phyloP scores from a whole-genome alignment of 2,329 filamentous ascomycete species.

The Thelonectria blattea region DNA sequence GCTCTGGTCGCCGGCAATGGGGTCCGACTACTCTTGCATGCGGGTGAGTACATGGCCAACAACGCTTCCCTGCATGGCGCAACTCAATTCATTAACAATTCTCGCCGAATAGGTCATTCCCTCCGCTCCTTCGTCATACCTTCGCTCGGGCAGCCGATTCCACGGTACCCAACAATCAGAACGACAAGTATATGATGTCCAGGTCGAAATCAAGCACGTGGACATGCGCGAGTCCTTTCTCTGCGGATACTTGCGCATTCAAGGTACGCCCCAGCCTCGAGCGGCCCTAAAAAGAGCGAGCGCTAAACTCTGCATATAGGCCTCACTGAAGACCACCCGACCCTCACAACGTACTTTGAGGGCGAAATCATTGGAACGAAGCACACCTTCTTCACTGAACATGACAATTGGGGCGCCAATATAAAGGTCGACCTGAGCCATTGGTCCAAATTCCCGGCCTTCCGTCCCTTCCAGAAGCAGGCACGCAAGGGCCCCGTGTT shows the following conservation, averaged over 20 bases:
- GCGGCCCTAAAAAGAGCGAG: not conserved
- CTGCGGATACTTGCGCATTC: conserved; percentile 93
- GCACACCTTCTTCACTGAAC: conserved; percentile 90
- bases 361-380: conserved; percentile 96
- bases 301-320: conserved; percentile 57
- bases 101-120: conserved; percentile 65
- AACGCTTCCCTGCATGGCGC: conserved; percentile 7
- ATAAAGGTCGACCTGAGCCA: conserved; percentile 92
- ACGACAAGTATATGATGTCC: conserved; percentile 89
- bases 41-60: conserved; percentile 40
- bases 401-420: conserved; percentile 88
- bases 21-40: conserved; percentile 45
- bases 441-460: conserved; percentile 89
- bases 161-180: conserved; percentile 92
- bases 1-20: conserved; percentile 46
- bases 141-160: conserved; percentile 88
- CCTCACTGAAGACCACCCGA: conserved; percentile 92
- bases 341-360: conserved; percentile 97
- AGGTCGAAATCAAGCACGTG: conserved; percentile 96
- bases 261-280: conserved; percentile 66
- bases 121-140: conserved; percentile 81
- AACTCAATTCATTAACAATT: conserved; percentile 18
- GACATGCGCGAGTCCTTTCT: conserved; percentile 93
- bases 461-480: conserved; percentile 73
- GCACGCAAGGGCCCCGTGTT: conserved; percentile 60